Conservation (phyloP, 192 early-diverging fungal genomes). For the Linderina pennispora region DNA sequence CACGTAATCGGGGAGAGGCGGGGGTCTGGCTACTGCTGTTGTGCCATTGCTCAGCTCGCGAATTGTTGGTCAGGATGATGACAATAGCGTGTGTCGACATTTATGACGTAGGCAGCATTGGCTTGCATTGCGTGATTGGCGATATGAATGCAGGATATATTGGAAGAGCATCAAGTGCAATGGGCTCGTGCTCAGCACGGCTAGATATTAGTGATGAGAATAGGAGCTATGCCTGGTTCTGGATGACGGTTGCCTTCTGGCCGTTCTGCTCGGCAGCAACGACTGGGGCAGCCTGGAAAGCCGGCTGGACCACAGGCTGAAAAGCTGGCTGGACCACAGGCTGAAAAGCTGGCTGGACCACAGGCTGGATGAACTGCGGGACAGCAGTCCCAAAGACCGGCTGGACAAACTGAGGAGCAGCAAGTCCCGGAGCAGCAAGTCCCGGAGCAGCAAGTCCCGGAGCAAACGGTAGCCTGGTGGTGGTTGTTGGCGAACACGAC, state of each 20-base stretch:
- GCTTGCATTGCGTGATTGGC: too few relatives aligned
- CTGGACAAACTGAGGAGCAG: neutral
- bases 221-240: conserved; percentile 15
- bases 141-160: too few relatives aligned
- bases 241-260: conserved; percentile 16
- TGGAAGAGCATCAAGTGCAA: neutral
- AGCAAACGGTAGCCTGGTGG: conserved; percentile 6
- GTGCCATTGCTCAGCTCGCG: too few relatives aligned
- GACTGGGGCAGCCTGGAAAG: conserved; percentile 3
- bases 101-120: too few relatives aligned
- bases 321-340: conserved; percentile 2
- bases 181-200: too few relatives aligned
- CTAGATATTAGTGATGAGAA: too few relatives aligned
- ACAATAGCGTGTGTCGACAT: too few relatives aligned
- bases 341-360: neutral
- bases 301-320: conserved; percentile 3
- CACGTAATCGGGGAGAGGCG: too few relatives aligned
- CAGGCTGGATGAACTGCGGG: neutral
- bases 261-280: conserved; percentile 16
- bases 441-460: too few relatives aligned
- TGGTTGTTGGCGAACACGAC: conserved; percentile 31
- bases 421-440: conserved; percentile 19
- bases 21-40: too few relatives aligned
- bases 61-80: too few relatives aligned
- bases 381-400: neutral